These are phyloP conservation scores for Eimeria sp. DNA, from an alignment of 169 alveolate species.

Conservation along the genomic window DNA sequence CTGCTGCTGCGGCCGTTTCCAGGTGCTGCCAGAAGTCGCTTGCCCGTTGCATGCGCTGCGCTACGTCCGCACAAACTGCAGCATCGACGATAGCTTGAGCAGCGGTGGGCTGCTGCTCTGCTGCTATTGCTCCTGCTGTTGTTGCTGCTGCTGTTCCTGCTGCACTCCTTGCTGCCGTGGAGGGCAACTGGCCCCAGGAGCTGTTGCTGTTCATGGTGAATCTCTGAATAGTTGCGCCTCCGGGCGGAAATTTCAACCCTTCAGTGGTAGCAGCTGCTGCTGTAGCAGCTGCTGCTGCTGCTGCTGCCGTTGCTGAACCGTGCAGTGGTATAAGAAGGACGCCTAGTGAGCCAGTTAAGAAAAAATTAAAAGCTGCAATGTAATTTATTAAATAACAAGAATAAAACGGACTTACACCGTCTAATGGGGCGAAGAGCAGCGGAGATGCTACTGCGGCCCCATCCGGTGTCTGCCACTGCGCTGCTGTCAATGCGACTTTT, in stretches of 20 bases:
- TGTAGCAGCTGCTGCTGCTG: slow-evolving; percentile 8
- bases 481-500: slow-evolving; percentile 24
- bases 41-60: slow-evolving; percentile 49
- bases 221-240: neutral
- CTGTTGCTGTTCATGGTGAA: slow-evolving; percentile 7
- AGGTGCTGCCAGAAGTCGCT: slow-evolving; percentile 34
- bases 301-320: neutral
- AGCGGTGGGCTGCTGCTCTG: neutral
- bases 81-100: neutral
- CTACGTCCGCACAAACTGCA: neutral
- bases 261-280: neutral
- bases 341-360: too few relatives aligned
- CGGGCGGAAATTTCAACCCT: neutral
- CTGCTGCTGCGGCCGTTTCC: slow-evolving; percentile 62
- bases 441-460: slow-evolving; percentile 4
- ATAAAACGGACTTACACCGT: neutral
- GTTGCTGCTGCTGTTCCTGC: neutral
- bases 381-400: neutral
- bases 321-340: neutral
- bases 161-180: neutral
- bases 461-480: slow-evolving; percentile 17
- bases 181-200: slow-evolving; percentile 34
- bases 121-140: neutral
- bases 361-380: neutral
- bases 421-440: neutral